Base-by-base conservation (phyloP, 345 rosid species). In the Eucalyptus sideroxylon region DNA sequence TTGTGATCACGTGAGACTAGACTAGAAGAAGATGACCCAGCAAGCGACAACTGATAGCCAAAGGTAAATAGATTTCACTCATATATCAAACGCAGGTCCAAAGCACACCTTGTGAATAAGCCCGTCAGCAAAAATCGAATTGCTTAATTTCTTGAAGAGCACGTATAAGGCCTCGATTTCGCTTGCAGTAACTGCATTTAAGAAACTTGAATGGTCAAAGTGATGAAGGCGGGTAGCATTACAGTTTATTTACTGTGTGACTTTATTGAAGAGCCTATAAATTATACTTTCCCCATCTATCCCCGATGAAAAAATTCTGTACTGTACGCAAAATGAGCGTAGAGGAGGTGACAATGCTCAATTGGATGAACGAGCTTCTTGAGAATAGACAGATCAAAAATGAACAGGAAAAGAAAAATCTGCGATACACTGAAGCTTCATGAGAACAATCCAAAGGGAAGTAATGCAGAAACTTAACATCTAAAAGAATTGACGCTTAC, bases 101-200 rank as follows among this genome's bases (percentile, higher is more conserved):
- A 31, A 34, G 50, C 55, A 81, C 91, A 97, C 99, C 97, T 96
- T 97, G 93, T 98, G 99, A 93, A 97, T 97, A 87, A 96, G 95
- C 88, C 98, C 98, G 60, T 98, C 99, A 24, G 95, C 94, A 37
- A 95, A 86, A 56, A 98, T 95, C 31, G 97, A 95, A 89, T 95
- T 95, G 94, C 99, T 97, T 91, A 98, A 87, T 92, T 96, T 98
- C 94, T 95, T 95, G 91, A 89, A 98, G 7, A 98, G 96, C 93
- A 95, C 97, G 89, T 94, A 93, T 88, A 98, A 92, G 67, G 99
- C 95, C 93, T 96, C 96, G 34, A 98, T 97, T 94, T 97, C 98
- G 86, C 89, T 93, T 50, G 94, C 93, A 7, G 97, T 93, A 93
- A 98, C 99, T 98, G 93, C 93, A 93, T 89, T 27, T 5, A 59